These are phyloP conservation scores for Pterulicium gracile DNA, from an alignment of 1,284 basidiomycete genomes.

Conservation along the genomic window DNA sequence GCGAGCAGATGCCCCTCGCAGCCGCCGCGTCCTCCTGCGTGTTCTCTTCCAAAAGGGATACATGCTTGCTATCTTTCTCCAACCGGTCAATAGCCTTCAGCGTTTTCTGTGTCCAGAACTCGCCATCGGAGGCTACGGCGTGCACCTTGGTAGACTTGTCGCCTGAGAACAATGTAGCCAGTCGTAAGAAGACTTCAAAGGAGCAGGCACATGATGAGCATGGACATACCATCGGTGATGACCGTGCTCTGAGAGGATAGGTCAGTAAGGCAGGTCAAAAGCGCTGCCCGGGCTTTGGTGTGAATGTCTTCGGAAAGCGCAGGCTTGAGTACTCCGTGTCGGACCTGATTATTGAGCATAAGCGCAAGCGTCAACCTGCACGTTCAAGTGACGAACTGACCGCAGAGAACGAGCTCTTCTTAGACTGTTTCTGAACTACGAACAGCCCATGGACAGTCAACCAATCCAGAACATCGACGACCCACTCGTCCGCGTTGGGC, in stretches of 20 bases:
- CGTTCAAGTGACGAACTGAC: slow-evolving; percentile 33
- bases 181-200: slow-evolving; percentile 4
- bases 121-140: slow-evolving; percentile 59
- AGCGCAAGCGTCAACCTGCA: slow-evolving; percentile 7
- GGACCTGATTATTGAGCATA: slow-evolving; percentile 27
- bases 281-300: slow-evolving; percentile 52
- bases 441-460: slow-evolving; percentile 80
- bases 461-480: slow-evolving; percentile 72
- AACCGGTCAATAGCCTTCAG: slow-evolving; percentile 50
- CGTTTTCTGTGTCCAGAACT: slow-evolving; percentile 73
- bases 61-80: slow-evolving; percentile 65
- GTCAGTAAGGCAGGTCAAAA: slow-evolving; percentile 71
- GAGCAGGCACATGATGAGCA: slow-evolving; percentile 6
- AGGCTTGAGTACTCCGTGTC: slow-evolving; percentile 54
- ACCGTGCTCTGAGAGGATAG: slow-evolving; percentile 49
- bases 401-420: slow-evolving; percentile 49
- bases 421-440: slow-evolving; percentile 60
- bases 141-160: slow-evolving; percentile 43
- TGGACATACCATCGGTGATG: slow-evolving; percentile 37
- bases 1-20: slow-evolving; percentile 27
- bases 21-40: slow-evolving; percentile 53
- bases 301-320: slow-evolving; percentile 65
- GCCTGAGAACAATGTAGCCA: slow-evolving; percentile 18
- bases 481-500: slow-evolving; percentile 74
- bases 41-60: slow-evolving; percentile 39